phyloP scores from a whole-genome alignment of 192 early-diverging fungal genomes.

The Nowakowskiella sp. region DNA sequence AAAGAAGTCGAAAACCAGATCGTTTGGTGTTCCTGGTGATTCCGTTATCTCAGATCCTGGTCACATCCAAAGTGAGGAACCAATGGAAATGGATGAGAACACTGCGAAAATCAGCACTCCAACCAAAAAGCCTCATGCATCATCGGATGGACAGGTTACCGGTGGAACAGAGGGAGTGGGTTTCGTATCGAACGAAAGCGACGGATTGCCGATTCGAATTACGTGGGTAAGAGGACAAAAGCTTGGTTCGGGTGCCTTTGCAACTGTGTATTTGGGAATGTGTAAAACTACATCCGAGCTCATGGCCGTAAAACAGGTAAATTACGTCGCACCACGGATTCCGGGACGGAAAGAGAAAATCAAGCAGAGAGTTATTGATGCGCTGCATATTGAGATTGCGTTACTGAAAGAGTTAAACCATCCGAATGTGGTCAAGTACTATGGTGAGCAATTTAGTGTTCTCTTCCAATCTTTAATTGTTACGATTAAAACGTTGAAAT shows the following conservation, averaged over 20 bases:
- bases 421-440: slow-evolving; percentile 92
- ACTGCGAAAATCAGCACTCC: too few species aligned
- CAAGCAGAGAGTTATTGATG: slow-evolving; percentile 65
- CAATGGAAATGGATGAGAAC: too few species aligned
- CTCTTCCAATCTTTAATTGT: slow-evolving; percentile 2
- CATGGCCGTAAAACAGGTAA: slow-evolving; percentile 52
- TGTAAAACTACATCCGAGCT: slow-evolving; percentile 64
- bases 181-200: too few species aligned
- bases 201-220: not conserved
- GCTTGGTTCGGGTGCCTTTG: slow-evolving; percentile 79
- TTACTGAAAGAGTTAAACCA: slow-evolving; percentile 87
- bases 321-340: slow-evolving; percentile 10
- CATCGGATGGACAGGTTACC: too few species aligned
- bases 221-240: slow-evolving; percentile 44
- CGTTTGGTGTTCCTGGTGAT: too few species aligned
- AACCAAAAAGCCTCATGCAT: too few species aligned
- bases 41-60: too few species aligned
- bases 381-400: slow-evolving; percentile 81
- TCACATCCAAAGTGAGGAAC: too few species aligned
- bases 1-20: too few species aligned
- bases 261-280: slow-evolving; percentile 66
- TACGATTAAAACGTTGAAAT: not conserved
- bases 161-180: too few species aligned
- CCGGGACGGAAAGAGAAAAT: not conserved
- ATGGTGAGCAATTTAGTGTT: slow-evolving; percentile 38